Conservation (phyloP, 2,329 filamentous ascomycete genomes). For the Fusarium irregulare region DNA sequence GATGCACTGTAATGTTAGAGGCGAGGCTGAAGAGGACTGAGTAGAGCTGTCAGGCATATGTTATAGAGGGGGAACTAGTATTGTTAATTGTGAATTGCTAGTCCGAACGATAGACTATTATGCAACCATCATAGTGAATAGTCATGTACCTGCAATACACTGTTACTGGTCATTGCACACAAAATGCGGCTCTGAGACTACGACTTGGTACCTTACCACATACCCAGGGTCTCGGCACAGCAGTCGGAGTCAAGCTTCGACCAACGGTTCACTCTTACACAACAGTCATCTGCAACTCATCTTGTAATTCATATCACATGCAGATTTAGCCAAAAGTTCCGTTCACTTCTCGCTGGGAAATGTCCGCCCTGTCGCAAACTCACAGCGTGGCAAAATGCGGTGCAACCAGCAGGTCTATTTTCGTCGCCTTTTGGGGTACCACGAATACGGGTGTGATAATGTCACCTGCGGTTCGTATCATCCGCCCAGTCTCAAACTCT, state of each 20-base stretch:
- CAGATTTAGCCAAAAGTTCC: not conserved
- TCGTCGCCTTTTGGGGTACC: not conserved
- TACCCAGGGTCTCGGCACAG: not conserved
- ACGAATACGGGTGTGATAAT: not conserved
- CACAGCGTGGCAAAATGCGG: too few species aligned
- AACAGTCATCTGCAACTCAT: not conserved
- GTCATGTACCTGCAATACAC: not conserved
- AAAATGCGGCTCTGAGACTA: not conserved
- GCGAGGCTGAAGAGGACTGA: conserved; percentile 39
- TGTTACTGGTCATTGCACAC: not conserved
- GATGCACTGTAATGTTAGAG: conserved; percentile 50
- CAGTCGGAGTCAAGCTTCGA: not conserved
- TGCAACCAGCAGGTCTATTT: not conserved
- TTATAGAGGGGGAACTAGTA: too few species aligned
- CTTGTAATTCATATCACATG: not conserved
- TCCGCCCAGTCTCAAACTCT: conserved; percentile 1
- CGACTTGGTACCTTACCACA: too few species aligned
- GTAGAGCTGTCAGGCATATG: not conserved
- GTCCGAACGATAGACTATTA: not conserved
- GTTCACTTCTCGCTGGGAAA: not conserved
- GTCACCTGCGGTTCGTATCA: conserved; percentile 8
- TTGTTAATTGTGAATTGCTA: too few species aligned
- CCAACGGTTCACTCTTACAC: not conserved
- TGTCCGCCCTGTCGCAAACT: not conserved
- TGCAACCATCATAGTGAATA: not conserved